Conservation (phyloP, 768 basidiomycete species). For the Mycena floridula region DNA sequence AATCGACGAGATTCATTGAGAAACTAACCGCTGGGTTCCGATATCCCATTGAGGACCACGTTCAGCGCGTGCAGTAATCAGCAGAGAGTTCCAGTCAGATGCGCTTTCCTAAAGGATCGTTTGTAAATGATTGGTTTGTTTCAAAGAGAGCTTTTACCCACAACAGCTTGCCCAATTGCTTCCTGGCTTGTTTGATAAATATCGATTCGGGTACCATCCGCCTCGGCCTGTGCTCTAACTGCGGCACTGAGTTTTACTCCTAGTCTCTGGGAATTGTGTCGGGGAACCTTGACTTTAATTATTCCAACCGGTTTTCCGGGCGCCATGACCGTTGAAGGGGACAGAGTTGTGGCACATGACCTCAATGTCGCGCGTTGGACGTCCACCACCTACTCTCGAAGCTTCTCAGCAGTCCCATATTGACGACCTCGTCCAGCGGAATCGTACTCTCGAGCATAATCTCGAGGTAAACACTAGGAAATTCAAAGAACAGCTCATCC, state of each 20-base stretch:
- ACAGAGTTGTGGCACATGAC: too few relatives aligned
- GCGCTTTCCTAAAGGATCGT: constrained; percentile 69
- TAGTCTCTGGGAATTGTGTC: constrained; percentile 70
- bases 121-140: not conserved
- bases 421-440: constrained; percentile 65
- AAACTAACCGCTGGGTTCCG: constrained; percentile 85
- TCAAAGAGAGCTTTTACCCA: constrained; percentile 24
- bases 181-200: constrained; percentile 60
- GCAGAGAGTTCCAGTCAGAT: constrained; percentile 80
- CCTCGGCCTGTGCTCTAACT: constrained; percentile 49
- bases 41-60: constrained; percentile 87
- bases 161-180: constrained; percentile 56
- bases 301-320: constrained; percentile 49
- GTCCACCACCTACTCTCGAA: constrained; percentile 24
- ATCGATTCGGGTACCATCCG: constrained; percentile 45
- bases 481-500: constrained; percentile 40
- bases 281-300: constrained; percentile 62
- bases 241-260: constrained; percentile 56
- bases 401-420: constrained; percentile 63
- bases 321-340: too few relatives aligned
- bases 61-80: constrained; percentile 73
- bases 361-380: not conserved
- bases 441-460: constrained; percentile 56
- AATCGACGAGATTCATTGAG: constrained; percentile 22
- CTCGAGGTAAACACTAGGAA: too few relatives aligned